Evolutionary conservation across 306 rosid genomes (phyloP).

Genomic region (Lablab purpureus): DNA sequence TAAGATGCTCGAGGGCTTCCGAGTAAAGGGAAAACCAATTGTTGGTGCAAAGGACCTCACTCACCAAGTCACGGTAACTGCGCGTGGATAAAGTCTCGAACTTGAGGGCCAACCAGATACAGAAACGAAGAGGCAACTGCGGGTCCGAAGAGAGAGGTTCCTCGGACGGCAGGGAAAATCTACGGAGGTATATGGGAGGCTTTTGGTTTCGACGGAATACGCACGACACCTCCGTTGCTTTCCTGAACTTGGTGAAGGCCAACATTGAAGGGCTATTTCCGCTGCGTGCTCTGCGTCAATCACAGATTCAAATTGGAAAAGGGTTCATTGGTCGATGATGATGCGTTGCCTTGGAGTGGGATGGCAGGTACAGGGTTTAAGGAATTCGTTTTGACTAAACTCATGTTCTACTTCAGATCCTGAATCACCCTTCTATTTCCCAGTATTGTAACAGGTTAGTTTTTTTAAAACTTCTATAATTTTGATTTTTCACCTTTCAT

Average conservation of each 20-base stretch:
- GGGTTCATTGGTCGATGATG: neutral
- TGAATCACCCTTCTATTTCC: too few relatives aligned
- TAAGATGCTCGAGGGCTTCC: conserved; percentile 60
- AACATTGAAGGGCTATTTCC: conserved; percentile 3
- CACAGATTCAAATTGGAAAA: neutral
- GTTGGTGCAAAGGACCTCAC: conserved; percentile 46
- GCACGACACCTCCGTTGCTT: neutral
- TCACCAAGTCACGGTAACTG: conserved; percentile 40
- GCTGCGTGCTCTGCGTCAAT: neutral
- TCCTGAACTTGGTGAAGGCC: conserved; percentile 17
- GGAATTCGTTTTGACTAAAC: too few relatives aligned
- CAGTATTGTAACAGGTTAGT: too few relatives aligned
- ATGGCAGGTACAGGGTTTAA: too few relatives aligned
- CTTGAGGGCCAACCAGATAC: conserved; percentile 67
- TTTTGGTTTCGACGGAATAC: conserved; percentile 19
- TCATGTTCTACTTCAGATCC: too few relatives aligned
- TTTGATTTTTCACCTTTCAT: too few relatives aligned
- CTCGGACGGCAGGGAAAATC: neutral
- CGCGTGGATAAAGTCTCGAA: conserved; percentile 30
- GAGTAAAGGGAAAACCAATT: conserved; percentile 59
- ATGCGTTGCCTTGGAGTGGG: too few relatives aligned
- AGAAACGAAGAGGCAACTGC: conserved; percentile 56
- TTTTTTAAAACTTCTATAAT: too few relatives aligned
- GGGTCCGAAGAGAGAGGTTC: conserved; percentile 23
- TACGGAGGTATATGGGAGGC: neutral